A percentile compares a stretch with the other conserved stretches of the same genome.
These are phyloP conservation scores for Pichia exigua DNA, from an alignment of 805 yeast species.

Conservation along the genomic window DNA sequence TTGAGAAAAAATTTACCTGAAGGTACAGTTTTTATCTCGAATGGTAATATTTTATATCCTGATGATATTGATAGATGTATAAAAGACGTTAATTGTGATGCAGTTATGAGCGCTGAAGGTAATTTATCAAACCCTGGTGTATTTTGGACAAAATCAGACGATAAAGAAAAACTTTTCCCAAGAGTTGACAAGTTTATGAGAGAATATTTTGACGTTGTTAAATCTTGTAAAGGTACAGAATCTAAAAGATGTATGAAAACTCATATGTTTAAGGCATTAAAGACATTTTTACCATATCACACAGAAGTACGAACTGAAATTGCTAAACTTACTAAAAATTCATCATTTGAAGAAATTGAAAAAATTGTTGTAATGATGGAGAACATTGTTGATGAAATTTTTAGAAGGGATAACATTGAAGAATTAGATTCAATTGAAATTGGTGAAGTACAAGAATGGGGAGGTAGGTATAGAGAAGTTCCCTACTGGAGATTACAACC, in stretches of 20 bases:
- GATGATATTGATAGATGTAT: constrained; percentile 71
- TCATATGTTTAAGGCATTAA: constrained; percentile 79
- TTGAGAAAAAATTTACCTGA: constrained; percentile 68
- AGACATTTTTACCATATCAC: constrained; percentile 70
- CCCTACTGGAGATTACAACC: constrained; percentile 99
- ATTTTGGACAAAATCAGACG: constrained; percentile 49
- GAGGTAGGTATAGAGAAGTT: constrained; percentile 69
- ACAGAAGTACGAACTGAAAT: constrained; percentile 71
- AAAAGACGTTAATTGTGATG: constrained; percentile 64
- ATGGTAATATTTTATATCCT: constrained; percentile 90
- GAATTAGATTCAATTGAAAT: constrained; percentile 46
- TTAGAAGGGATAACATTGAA: constrained; percentile 41
- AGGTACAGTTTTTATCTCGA: constrained; percentile 85
- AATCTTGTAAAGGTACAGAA: constrained; percentile 54
- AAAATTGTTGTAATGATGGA: constrained; percentile 61
- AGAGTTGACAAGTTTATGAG: constrained; percentile 76
- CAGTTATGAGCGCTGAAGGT: constrained; percentile 97
- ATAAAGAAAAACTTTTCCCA: constrained; percentile 66
- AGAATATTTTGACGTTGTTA: constrained; percentile 83
- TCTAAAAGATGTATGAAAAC: constrained; percentile 82
- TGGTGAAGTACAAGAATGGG: constrained; percentile 60
- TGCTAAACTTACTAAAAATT: constrained; percentile 39
- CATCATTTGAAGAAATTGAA: constrained; percentile 39
- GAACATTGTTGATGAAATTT: constrained; percentile 49
- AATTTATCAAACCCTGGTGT: constrained; percentile 90